These are phyloP conservation scores for Penicillium sp. DNA, from an alignment of 2,329 filamentous ascomycete species.

Conservation along the genomic window DNA sequence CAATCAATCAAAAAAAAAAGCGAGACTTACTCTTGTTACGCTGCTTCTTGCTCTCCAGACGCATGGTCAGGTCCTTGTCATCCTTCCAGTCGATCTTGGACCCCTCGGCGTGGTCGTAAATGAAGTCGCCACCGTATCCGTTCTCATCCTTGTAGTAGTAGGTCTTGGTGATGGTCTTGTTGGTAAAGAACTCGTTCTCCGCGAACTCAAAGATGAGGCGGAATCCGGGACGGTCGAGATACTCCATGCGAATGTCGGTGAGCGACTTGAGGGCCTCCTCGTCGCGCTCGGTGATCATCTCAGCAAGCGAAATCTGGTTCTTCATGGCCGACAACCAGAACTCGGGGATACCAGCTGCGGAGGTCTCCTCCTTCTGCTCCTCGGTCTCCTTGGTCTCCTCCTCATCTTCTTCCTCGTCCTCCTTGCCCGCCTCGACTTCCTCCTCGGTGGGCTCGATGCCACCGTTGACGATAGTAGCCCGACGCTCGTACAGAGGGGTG, in stretches of 20 bases:
- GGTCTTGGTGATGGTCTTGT: constrained; percentile 95
- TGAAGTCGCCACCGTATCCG: constrained; percentile 97
- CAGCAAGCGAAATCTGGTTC: constrained; percentile 93
- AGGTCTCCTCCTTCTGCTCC: constrained; percentile 44
- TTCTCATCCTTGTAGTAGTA: constrained; percentile 99
- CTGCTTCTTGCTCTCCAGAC: constrained; percentile 98
- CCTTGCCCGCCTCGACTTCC: constrained; percentile 81
- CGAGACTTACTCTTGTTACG: constrained; percentile 85
- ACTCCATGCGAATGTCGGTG: constrained; percentile 96
- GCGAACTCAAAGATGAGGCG: constrained; percentile 95
- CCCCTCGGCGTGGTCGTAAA: constrained; percentile 97
- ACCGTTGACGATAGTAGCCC: constrained; percentile 88
- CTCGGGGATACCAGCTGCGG: constrained; percentile 80
- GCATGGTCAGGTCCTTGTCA: constrained; percentile 86
- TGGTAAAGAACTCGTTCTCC: constrained; percentile 93
- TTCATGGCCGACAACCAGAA: constrained; percentile 99
- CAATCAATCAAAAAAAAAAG: background rate
- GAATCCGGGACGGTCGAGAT: constrained; percentile 97
- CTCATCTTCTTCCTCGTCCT: constrained; percentile 63
- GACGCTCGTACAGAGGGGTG: constrained; percentile 93
- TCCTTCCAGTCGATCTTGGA: constrained; percentile 97
- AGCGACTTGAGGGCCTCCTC: constrained; percentile 88
- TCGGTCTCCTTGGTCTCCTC: constrained; percentile 55
- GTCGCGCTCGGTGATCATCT: constrained; percentile 98
- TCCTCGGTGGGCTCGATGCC: constrained; percentile 74